These are phyloP conservation scores for Citrus trifoliata DNA, from an alignment of 345 rosid species.

Conservation along the genomic window DNA sequence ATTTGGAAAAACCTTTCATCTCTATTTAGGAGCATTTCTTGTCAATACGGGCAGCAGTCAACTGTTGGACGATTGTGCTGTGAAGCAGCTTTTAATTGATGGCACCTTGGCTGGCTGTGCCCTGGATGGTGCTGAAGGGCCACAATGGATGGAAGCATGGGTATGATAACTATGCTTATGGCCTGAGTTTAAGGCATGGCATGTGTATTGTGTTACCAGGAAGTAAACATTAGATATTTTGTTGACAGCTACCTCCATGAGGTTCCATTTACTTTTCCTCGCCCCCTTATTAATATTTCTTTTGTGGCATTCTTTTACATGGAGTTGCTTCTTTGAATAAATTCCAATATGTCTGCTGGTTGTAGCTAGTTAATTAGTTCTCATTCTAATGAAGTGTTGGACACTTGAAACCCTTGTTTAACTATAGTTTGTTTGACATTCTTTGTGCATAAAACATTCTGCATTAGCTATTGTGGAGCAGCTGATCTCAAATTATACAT, in stretches of 20 bases:
- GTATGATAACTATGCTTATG: constrained; percentile 43
- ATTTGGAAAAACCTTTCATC: background rate
- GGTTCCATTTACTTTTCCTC: background rate
- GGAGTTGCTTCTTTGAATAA: constrained; percentile 3
- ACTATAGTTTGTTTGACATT: background rate
- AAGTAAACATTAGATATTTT: background rate
- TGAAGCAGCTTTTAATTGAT: constrained; percentile 92
- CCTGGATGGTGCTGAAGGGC: constrained; percentile 98
- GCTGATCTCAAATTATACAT: background rate
- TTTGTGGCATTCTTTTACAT: background rate
- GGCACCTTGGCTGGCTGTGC: constrained; percentile 98
- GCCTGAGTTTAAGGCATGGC: constrained; percentile 10
- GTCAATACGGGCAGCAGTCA: constrained; percentile 97
- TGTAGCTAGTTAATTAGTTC: background rate
- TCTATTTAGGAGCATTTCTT: constrained; percentile 80
- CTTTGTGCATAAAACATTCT: background rate
- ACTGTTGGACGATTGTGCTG: constrained; percentile 87
- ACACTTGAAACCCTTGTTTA: background rate
- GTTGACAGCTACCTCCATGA: background rate
- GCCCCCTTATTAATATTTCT: background rate
- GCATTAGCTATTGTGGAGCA: background rate
- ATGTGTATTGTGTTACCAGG: background rate
- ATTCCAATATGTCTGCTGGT: background rate
- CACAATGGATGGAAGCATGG: constrained; percentile 99
- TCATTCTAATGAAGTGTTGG: background rate